Base-by-base conservation (phyloP, 345 rosid genomes). In the Rhizophora mangle region DNA sequence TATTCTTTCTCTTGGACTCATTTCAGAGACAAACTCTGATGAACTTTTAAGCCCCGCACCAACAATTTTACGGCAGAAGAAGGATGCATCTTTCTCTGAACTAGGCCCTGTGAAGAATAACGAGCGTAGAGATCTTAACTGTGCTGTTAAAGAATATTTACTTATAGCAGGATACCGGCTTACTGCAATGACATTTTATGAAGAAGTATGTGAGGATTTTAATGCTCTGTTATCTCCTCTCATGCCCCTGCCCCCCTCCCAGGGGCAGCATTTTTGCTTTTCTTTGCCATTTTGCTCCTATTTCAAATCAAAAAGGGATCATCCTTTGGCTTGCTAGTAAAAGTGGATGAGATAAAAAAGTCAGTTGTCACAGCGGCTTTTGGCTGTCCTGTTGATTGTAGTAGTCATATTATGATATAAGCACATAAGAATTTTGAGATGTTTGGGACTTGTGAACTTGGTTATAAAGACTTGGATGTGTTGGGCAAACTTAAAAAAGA, bases 171-270 rank as follows among this genome's bases (percentile, higher is more conserved):
- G 98, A 60, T 94, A 91, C 74, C 84, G 97, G 78, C 91, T 91
- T 73, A 86, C 97, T 37, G 95, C 97, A 59, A 94, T 94, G 98
- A 94, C 97, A 66, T 94, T 91, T 74, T 94, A 86, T 76, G 98
- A 91, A 79, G 97, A 94, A 88, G 98, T 94, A 79, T 73, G 62
- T 72, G 27, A 32, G 19, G 75, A 11, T 55, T 63, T 36, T 39
- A 52, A 60, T 68, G 20, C 55, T 9, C 46, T 26, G 29, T 62
- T 58, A 3, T 65, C 19, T 59, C 60, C 18, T 56, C 22, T 24
- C 5, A 18, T 24, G 0, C 24, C 9, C 1, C 30, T 21, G 7
- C 31, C 19, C 19, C 27, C 13, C 36, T 9, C 10, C 10, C 8
- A 6, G 36, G 37, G 37, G 2, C 6, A 6, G 10, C 37, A 2